Evolutionary conservation across 2,329 filamentous ascomycete genomes (phyloP), one percentile per base, ranked within the genome.

Genomic region (Hymenoscyphus salicellus): DNA sequence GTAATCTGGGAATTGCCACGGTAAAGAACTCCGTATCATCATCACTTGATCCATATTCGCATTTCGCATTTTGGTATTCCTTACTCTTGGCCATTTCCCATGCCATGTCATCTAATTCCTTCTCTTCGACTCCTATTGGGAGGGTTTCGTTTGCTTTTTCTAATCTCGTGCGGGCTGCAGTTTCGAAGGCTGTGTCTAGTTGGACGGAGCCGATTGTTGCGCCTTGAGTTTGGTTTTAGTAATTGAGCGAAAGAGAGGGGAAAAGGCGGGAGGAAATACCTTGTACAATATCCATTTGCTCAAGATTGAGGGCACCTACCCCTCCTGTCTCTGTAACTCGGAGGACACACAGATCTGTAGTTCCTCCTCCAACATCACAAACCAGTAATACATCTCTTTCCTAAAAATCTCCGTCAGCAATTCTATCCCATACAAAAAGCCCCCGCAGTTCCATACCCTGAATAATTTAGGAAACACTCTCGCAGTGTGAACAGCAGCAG

Each of bases 331-430:
- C 68, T 17, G 69, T 72, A 1, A 79, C 75, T n/a, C 73, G 72
- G 1, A 80, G 71, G 0, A 78, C 75, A 4, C 73, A 76, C 6
- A 79, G 60, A 66, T 80, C 78, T 1, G 68, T 72, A 20, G 82
- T 84, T 5, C 82, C 82, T 46, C 82, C 82, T 7, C 82, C 82
- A 32, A 78, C 79, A 72, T 84, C 82, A 65, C 81, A 83, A 1
- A 83, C 78, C 2, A 83, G 72, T 3, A 83, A 72, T 2, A 81
- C 75, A 64, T 84, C 70, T 30, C 63, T 55, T n/a, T 69, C 68
- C 33, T 68, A n/a, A 1, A 7, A 14, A 26, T 16, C 0, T 2
- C 26, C n/a, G 49, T 62, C n/a, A 62, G 49, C 23, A 28, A 8
- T n/a, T 5, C 3, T 41, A 6, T 41, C 20, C 5, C 33, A 58